Evolutionary conservation across 2,329 filamentous ascomycete species (phyloP).

Genomic region (Reticulascus tulasneorum): DNA sequence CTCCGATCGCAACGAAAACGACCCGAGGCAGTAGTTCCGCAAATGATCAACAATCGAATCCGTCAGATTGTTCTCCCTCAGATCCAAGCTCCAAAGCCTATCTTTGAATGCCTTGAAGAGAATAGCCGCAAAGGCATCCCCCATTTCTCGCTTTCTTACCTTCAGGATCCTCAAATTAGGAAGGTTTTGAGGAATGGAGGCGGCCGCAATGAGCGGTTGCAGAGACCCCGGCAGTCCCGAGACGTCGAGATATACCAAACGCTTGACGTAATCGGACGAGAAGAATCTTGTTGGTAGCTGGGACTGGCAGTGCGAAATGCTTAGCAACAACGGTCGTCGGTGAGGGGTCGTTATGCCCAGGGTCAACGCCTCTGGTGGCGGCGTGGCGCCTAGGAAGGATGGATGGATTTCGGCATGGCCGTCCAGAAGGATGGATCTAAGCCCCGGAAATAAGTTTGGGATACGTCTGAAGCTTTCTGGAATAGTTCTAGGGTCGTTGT

Average conservation of each 20-base stretch:
- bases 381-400: conserved; percentile 24
- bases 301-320: conserved; percentile 36
- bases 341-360: conserved; percentile 1
- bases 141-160: conserved; percentile 41
- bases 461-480: conserved; percentile 36
- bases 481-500: conserved; percentile 31
- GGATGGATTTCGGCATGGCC: conserved; percentile 42
- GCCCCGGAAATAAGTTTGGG: conserved; percentile 35
- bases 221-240: conserved; percentile 46
- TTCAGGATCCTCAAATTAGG: conserved; percentile 50
- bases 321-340: conserved; percentile 36
- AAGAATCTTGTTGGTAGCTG: conserved; percentile 39
- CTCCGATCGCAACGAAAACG: conserved; percentile 28
- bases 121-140: conserved; percentile 30
- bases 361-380: conserved; percentile 3
- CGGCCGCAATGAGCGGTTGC: conserved; percentile 26
- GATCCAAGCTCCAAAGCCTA: conserved; percentile 55
- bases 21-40: conserved; percentile 26
- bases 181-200: conserved; percentile 29
- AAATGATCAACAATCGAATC: conserved; percentile 37
- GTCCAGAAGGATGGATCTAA: conserved; percentile 45
- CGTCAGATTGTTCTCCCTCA: conserved; percentile 48
- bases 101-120: conserved; percentile 29
- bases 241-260: conserved; percentile 49
- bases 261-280: conserved; percentile 26